A percentile compares a stretch with the other conserved stretches of the same genome.
Evolutionary conservation across 2,329 filamentous ascomycete species (phyloP).

Genomic region (Aspergillus cejpii): DNA sequence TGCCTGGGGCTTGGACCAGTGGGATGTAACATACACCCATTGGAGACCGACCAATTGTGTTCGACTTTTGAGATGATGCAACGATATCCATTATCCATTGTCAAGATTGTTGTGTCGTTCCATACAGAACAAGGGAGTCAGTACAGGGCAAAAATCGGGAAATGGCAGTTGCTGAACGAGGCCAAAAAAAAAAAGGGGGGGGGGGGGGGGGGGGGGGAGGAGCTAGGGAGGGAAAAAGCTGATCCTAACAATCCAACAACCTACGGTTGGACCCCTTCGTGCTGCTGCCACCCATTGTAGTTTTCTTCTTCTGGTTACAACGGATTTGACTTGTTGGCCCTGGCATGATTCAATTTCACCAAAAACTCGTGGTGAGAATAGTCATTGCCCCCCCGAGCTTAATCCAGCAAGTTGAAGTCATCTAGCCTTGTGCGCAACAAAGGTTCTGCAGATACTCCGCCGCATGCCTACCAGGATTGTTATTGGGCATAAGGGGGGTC

Average conservation of each 20-base stretch:
- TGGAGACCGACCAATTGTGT: conserved; percentile 25
- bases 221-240: not conserved
- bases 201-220: not conserved
- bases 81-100: conserved; percentile 18
- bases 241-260: conserved; percentile 9
- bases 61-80: conserved; percentile 19
- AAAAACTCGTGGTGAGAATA: conserved; percentile 27
- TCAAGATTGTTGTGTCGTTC: conserved; percentile 14
- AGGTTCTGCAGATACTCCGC: conserved; percentile 23
- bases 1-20: conserved; percentile 18
- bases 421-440: conserved; percentile 18
- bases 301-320: conserved; percentile 11
- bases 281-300: conserved; percentile 23
- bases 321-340: conserved; percentile 21
- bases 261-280: conserved; percentile 24
- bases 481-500: conserved; percentile 19
- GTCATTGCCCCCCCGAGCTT: conserved; percentile 20
- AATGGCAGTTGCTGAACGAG: conserved; percentile 2
- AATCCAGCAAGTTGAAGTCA: conserved; percentile 19
- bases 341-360: conserved; percentile 24
- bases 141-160: not conserved
- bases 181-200: conserved; percentile 9
- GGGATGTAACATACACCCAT: conserved; percentile 29
- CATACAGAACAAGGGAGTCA: conserved; percentile 8
- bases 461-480: conserved; percentile 21